Conservation (phyloP, 2,329 filamentous ascomycete species). For the Elsinoe arachidis region DNA sequence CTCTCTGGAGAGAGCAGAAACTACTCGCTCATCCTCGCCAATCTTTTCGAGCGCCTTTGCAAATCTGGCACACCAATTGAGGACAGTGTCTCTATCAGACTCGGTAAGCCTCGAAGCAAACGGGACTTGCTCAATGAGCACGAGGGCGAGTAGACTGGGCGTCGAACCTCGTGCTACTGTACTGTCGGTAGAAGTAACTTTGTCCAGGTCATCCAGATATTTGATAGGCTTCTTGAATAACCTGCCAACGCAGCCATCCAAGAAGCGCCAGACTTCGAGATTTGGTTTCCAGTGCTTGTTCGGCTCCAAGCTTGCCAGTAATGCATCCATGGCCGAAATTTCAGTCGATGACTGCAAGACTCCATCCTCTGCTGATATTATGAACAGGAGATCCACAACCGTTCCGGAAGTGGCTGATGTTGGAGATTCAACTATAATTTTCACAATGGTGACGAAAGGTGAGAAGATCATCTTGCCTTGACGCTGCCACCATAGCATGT, state of each 20-base stretch:
- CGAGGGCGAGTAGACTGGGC: constrained; percentile 58
- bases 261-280: constrained; percentile 52
- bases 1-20: not conserved
- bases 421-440: constrained; percentile 39
- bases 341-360: constrained; percentile 47
- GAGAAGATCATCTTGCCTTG: constrained; percentile 53
- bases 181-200: constrained; percentile 28
- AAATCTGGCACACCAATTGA: constrained; percentile 18
- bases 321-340: constrained; percentile 34
- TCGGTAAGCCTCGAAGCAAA: constrained; percentile 47
- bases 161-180: constrained; percentile 18
- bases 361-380: constrained; percentile 56
- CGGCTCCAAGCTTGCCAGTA: constrained; percentile 36
- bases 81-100: constrained; percentile 14
- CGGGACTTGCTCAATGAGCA: constrained; percentile 68
- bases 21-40: constrained; percentile 14
- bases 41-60: constrained; percentile 16
- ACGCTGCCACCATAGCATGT: constrained; percentile 86
- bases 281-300: constrained; percentile 13
- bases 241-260: constrained; percentile 75
- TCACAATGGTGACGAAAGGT: constrained; percentile 63
- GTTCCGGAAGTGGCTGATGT: constrained; percentile 24
- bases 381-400: constrained; percentile 43
- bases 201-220: constrained; percentile 64
- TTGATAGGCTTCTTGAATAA: constrained; percentile 71